Evolutionary conservation across 2,329 filamentous ascomycete genomes (phyloP).

Genomic region (Talaromyces sp.): DNA sequence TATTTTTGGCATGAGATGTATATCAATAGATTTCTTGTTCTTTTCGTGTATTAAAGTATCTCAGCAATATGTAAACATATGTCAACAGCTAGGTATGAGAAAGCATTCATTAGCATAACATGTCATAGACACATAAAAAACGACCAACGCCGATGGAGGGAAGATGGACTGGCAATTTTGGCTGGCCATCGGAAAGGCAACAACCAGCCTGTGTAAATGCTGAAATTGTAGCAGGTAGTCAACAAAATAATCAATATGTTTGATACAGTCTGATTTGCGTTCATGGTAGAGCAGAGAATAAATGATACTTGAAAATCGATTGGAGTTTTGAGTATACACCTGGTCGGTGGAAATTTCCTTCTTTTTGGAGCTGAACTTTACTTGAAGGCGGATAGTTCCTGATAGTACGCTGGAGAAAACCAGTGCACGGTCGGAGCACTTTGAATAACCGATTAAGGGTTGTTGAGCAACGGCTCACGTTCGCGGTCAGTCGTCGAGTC

Average conservation of each 20-base stretch:
- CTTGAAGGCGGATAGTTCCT: not conserved
- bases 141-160: not conserved
- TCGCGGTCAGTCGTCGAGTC: conserved; percentile 52
- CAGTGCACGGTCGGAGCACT: not conserved
- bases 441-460: conserved; percentile 28
- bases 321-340: not conserved
- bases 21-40: not conserved
- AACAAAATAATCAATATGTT: not conserved
- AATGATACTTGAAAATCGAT: not conserved
- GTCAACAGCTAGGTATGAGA: not conserved
- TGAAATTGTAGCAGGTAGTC: not conserved
- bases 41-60: not conserved
- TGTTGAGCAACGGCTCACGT: conserved; percentile 54
- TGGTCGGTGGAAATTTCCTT: no score
- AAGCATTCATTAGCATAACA: not conserved
- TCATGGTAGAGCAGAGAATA: not conserved
- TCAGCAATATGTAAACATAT: not conserved
- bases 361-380: not conserved
- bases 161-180: not conserved
- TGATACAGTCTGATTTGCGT: not conserved
- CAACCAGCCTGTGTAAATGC: not conserved
- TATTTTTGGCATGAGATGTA: not conserved
- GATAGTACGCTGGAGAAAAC: not conserved
- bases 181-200: not conserved
- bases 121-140: not conserved